Evolutionary conservation across 1,284 basidiomycete genomes (phyloP), one percentile per base, ranked within the genome.

Genomic region (Ganoderma meredithae): DNA sequence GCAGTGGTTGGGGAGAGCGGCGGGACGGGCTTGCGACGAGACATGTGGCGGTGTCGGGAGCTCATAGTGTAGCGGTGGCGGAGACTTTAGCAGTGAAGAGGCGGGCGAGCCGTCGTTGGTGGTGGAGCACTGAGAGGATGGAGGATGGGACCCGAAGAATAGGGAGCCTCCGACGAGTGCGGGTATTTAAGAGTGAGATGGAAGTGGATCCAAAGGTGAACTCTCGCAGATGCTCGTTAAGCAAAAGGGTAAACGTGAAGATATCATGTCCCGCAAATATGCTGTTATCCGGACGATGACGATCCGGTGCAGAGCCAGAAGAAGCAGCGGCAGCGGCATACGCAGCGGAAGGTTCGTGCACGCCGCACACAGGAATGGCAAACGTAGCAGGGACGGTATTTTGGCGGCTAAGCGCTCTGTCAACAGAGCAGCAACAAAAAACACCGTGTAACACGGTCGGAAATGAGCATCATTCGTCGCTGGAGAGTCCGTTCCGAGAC

Each of bases 11-110:
- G 89, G 39, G 89, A 82, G 77, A 87, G 90, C 66, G 79, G 80
- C 2, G 90, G 90, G 47, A 85, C 89, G 47, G 90, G 90, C 76
- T 91, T 91, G 63, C 90, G 83, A 77, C 89, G 87, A 76, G 86
- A 88, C 84, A 85, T 86, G 74, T 77, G 75, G 52, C 69, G 63
- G 33, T 39, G 62, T 41, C 65, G 69, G 39, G 71, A 65, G 33
- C 68, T 47, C 72, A 75, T 74, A 61, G 25, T 60, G 55, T 25
- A 41, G 55, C 55, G 33, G 36, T 33, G 56, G 44, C 55, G 43
- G 64, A 22, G 58, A 61, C 27, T 3, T 39, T 40, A 41, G 36
- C 19, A 12, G 53, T 10, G 44, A 12, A 12, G 52, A 13, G 36
- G 47, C 39, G 17, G 41, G 52, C 62, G 63, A 69, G 62, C 56